phyloP scores from a whole-genome alignment of 2,329 filamentous ascomycete genomes.

The Metarhizium rileyi region DNA sequence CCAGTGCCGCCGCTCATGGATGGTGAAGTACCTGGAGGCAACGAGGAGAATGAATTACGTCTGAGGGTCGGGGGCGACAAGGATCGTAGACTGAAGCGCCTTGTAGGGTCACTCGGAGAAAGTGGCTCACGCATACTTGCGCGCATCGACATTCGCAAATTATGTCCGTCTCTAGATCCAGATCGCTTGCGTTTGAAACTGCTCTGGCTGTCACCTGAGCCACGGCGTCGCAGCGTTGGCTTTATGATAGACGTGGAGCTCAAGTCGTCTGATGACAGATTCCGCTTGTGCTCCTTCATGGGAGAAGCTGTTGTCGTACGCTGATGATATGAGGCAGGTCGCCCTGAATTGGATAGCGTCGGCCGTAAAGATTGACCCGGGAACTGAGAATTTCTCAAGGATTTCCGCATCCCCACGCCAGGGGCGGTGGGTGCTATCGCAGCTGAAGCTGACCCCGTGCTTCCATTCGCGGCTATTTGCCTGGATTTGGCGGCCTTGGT shows the following conservation, averaged over 20 bases:
- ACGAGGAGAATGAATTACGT: constrained; percentile 29
- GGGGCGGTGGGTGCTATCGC: neutral
- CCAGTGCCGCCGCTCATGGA: constrained; percentile 10
- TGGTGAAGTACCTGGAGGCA: constrained; percentile 24
- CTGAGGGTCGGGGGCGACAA: constrained; percentile 53
- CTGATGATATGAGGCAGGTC: constrained; percentile 22
- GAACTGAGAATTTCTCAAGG: constrained; percentile 12
- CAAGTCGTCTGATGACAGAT: constrained; percentile 16
- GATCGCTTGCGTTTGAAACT: constrained; percentile 65
- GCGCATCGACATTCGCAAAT: constrained; percentile 69
- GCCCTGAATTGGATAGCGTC: constrained; percentile 8
- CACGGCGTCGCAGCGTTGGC: constrained; percentile 37
- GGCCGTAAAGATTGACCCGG: constrained; percentile 5
- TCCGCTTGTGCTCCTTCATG: constrained; percentile 14
- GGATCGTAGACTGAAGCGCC: constrained; percentile 61
- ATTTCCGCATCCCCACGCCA: constrained; percentile 14
- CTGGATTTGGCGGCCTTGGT: neutral
- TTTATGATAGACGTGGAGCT: constrained; percentile 14
- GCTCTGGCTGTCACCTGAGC: constrained; percentile 63
- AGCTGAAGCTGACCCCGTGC: neutral
- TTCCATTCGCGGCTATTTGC: neutral
- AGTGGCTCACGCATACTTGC: constrained; percentile 14
- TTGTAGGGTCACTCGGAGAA: constrained; percentile 28
- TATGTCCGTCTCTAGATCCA: constrained; percentile 36
- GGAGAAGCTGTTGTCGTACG: constrained; percentile 7